Conservation (phyloP, 352 stramenopile species). For the Pythium aquatile region DNA sequence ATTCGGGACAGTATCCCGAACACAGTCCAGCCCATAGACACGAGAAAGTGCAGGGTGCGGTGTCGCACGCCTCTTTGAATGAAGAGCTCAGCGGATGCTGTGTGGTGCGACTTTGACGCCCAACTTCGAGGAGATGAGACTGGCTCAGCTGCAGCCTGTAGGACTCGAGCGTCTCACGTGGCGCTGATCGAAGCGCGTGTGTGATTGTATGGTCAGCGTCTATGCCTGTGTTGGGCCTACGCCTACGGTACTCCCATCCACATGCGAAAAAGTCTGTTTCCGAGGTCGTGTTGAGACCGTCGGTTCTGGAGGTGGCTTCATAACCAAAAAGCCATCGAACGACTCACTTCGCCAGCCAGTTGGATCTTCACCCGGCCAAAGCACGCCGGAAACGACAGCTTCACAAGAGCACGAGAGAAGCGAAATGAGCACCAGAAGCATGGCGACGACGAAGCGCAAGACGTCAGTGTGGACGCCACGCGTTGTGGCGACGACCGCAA, state of each 20-base stretch:
- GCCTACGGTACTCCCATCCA: neutral
- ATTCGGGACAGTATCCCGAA: neutral
- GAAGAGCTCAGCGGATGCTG: neutral
- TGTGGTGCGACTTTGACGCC: neutral
- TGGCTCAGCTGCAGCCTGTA: constrained; percentile 16
- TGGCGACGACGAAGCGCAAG: neutral
- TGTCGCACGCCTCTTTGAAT: constrained; percentile 1
- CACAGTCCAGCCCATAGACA: neutral
- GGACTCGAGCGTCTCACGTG: constrained; percentile 1
- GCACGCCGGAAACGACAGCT: neutral
- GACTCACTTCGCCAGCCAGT: neutral
- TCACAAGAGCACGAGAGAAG: neutral
- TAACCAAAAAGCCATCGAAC: neutral
- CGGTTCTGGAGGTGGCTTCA: neutral
- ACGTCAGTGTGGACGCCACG: constrained; percentile 16
- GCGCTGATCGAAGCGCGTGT: neutral
- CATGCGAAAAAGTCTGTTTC: neutral
- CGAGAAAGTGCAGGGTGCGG: neutral
- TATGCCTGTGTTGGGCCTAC: neutral
- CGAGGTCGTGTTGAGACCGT: too few species aligned
- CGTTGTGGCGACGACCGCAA: constrained; percentile 2
- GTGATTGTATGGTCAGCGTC: neutral
- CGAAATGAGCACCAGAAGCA: neutral
- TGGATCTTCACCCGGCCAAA: neutral
- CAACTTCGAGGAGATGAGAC: constrained; percentile 15